A percentile compares a stretch with the other conserved stretches of the same genome.
These are phyloP conservation scores for Lolium rigidum DNA, from an alignment of 176 grass and related monocot species.

Conservation along the genomic window DNA sequence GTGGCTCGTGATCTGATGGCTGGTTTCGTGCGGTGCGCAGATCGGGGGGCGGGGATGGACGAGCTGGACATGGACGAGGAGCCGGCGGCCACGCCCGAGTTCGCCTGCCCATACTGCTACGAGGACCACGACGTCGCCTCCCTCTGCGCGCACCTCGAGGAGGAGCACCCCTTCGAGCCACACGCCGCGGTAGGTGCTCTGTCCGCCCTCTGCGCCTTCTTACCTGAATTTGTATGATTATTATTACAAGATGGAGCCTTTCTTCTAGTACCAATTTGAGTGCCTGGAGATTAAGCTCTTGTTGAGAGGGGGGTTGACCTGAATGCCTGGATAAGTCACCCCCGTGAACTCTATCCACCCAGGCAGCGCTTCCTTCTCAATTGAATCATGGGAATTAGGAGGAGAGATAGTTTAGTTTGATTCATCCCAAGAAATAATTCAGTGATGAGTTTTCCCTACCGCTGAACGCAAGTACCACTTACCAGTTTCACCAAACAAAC, in stretches of 20 bases:
- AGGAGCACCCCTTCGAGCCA: slow-evolving; percentile 79
- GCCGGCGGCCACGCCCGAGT: slow-evolving; percentile 74
- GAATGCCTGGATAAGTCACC: background rate
- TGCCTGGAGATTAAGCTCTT: background rate
- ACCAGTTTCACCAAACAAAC: background rate
- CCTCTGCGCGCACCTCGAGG: slow-evolving; percentile 85
- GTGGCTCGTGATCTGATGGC: background rate
- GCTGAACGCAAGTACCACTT: background rate
- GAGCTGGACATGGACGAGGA: slow-evolving; percentile 77
- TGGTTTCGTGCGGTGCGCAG: slow-evolving; percentile 29
- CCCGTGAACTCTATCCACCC: too few relatives aligned
- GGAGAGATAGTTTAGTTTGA: background rate
- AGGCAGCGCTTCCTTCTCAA: too few relatives aligned
- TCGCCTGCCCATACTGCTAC: slow-evolving; percentile 97
- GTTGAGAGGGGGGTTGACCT: slow-evolving; percentile 15
- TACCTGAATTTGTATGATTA: background rate
- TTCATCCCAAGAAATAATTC: background rate
- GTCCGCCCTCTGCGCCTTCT: background rate
- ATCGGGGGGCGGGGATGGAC: slow-evolving; percentile 64
- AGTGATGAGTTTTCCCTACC: background rate
- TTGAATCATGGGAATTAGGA: background rate
- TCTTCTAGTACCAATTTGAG: background rate
- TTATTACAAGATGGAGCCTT: background rate
- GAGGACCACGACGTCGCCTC: slow-evolving; percentile 89
- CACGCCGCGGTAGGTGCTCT: slow-evolving; percentile 45